phyloP scores from a whole-genome alignment of 2,329 filamentous ascomycete species.

The Cladosporium sp. region DNA sequence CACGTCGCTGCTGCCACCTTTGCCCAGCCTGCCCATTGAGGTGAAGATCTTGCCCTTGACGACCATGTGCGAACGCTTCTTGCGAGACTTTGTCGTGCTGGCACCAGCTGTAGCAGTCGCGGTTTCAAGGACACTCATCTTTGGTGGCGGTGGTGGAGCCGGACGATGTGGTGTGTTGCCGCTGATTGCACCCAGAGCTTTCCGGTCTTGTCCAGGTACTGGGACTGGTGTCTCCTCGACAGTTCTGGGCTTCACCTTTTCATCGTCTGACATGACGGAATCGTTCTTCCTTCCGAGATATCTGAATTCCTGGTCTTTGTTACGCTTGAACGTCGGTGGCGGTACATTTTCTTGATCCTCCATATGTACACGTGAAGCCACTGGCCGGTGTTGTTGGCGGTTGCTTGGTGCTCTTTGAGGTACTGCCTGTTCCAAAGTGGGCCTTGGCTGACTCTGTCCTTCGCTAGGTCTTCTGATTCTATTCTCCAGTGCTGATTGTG shows the following conservation, averaged over 20 bases:
- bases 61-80: conserved; percentile 76
- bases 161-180: conserved; percentile 73
- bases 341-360: conserved; percentile 80
- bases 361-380: conserved; percentile 47
- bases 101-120: conserved; percentile 81
- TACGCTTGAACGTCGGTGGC: conserved; percentile 62
- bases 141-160: conserved; percentile 76
- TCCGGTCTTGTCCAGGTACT: conserved; percentile 32
- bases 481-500: conserved; percentile 5
- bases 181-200: conserved; percentile 50
- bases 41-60: conserved; percentile 92
- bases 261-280: conserved; percentile 47
- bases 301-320: conserved; percentile 53
- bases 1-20: conserved; percentile 89
- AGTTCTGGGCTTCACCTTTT: conserved; percentile 38
- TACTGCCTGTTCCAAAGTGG: conserved; percentile 27
- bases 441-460: conserved; percentile 21
- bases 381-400: conserved; percentile 42
- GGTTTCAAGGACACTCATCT: conserved; percentile 94
- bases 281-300: conserved; percentile 55
- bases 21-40: conserved; percentile 82
- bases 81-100: conserved; percentile 67
- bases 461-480: conserved; percentile 22
- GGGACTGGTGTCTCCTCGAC: conserved; percentile 38
- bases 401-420: conserved; percentile 35